A percentile compares a stretch with the other conserved stretches of the same genome.
These are phyloP conservation scores for Daldinia vernicosa DNA, from an alignment of 495 filamentous ascomycete genomes.

Conservation along the genomic window DNA sequence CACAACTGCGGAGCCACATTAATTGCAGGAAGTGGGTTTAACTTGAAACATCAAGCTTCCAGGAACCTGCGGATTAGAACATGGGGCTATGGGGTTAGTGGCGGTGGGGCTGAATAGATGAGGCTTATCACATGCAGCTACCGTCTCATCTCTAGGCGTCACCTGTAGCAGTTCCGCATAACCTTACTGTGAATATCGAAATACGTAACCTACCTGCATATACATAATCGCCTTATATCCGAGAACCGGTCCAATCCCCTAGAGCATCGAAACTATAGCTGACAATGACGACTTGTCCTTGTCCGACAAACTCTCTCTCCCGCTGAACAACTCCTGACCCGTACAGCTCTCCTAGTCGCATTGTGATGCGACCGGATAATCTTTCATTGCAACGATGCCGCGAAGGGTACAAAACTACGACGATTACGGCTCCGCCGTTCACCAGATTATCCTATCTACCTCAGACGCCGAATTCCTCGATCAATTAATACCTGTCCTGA, in stretches of 20 bases:
- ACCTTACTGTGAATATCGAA: not conserved
- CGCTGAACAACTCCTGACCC: not conserved
- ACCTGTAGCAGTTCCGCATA: not conserved
- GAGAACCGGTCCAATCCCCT: not conserved
- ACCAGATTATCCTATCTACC: conserved; percentile 87
- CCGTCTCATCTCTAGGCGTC: not conserved
- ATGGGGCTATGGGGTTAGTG: not conserved
- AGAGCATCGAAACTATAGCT: not conserved
- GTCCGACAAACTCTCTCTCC: not conserved
- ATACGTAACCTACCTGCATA: not conserved
- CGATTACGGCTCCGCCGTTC: conserved; percentile 63
- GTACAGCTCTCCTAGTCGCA: conserved; percentile 7
- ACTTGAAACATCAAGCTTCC: no score
- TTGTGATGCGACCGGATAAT: conserved; percentile 15
- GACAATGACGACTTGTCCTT: conserved; percentile 5
- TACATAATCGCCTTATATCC: not conserved
- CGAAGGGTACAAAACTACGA: conserved; percentile 61
- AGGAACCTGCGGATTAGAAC: no score
- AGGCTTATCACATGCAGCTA: conserved; percentile 9
- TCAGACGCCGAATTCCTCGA: conserved; percentile 95
- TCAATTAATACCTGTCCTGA: conserved; percentile 90
- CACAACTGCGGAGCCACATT: not conserved
- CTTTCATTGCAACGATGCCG: conserved; percentile 48
- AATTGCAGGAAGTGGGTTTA: not conserved
- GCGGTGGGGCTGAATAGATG: not conserved